A percentile compares a stretch with the other conserved stretches of the same genome.
These are phyloP conservation scores for Phyllosticta citriasiana DNA, from an alignment of 2,329 filamentous ascomycete species.

Conservation along the genomic window DNA sequence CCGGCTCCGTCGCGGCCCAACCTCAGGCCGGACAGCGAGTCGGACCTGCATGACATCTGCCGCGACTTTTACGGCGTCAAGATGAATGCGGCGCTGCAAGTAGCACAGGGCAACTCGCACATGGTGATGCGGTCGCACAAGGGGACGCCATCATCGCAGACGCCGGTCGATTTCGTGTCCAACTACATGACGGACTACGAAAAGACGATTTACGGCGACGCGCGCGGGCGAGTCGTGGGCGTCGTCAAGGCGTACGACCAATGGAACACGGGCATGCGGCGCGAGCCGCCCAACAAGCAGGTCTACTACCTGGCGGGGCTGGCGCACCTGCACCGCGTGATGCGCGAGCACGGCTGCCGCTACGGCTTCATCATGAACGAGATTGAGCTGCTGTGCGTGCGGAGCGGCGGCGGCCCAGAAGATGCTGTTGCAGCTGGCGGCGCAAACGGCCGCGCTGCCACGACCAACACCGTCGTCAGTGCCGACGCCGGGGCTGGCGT, in stretches of 20 bases:
- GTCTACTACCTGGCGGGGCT: constrained; percentile 84
- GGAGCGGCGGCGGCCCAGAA: constrained; percentile 50
- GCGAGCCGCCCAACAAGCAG: constrained; percentile 68
- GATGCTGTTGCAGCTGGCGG: not conserved
- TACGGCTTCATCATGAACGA: constrained; percentile 97
- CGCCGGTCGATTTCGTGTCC: constrained; percentile 50
- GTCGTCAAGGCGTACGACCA: constrained; percentile 87
- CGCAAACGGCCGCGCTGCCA: constrained; percentile 13
- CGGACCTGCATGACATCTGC: constrained; percentile 65
- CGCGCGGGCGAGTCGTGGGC: constrained; percentile 57
- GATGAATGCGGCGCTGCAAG: constrained; percentile 71
- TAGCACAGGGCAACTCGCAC: constrained; percentile 61
- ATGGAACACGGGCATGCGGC: constrained; percentile 90
- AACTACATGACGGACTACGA: constrained; percentile 47
- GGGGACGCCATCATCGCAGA: constrained; percentile 34
- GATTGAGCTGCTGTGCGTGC: constrained; percentile 85
- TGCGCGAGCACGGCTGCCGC: constrained; percentile 86
- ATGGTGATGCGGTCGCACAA: constrained; percentile 42
- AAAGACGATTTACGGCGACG: constrained; percentile 38
- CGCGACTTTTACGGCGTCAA: constrained; percentile 72
- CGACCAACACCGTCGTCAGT: constrained; percentile 23
- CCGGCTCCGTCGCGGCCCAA: constrained; percentile 44
- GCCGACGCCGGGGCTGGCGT: constrained; percentile 37
- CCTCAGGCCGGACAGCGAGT: constrained; percentile 68
- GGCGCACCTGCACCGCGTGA: constrained; percentile 75